Base-by-base conservation (phyloP, 805 yeast species). In the Ogataea trehalophila region DNA sequence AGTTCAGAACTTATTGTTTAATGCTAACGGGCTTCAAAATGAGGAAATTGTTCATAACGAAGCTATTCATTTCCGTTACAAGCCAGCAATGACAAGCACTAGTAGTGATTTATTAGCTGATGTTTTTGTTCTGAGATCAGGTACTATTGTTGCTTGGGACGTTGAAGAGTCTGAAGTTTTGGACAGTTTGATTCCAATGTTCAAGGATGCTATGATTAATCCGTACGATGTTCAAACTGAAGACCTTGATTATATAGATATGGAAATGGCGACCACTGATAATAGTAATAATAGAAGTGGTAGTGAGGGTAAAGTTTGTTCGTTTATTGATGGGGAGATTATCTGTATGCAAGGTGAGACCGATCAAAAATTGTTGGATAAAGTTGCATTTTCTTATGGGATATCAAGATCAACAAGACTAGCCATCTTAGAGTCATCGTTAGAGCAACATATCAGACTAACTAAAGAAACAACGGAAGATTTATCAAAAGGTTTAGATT, bases 321-420 rank as follows among this genome's bases (percentile, higher is more conserved):
- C 72, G 4, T 76, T 76, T 43, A 49, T 61, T 42, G 69, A 74
- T 44, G 87, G 86, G 8, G 97, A 90, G 51, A 75, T 85, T 2
- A 78, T 90, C 41, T 73, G 85, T 18, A 73, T 90, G n/a, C 77
- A 76, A 50, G 83, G 82, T 1, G 57, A 62, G 1, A 69, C 71
- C 8, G 67, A 72, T n/a, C 73, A 77, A 50, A 73, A 77, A 36
- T 57, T 84, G 34, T 67, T 87, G 36, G 95, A 89, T 59, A 88
- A 85, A 68, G 85, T 90, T 9, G 96, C 97, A 0, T 90, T 90
- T 65, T 84, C 96, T 2, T 83, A 87, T 45, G 97, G 97, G 0
- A 69, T 91, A 33, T 84, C 96, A 0, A 69, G 97, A 55, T 87
- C 95, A 2, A 90, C 97, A 0, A 78, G 94, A 60, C 70, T 91